A percentile compares a stretch with the other conserved stretches of the same genome.
Evolutionary conservation across 257 asterid genomes (phyloP).

Genomic region (Haberlea rhodopensis): DNA sequence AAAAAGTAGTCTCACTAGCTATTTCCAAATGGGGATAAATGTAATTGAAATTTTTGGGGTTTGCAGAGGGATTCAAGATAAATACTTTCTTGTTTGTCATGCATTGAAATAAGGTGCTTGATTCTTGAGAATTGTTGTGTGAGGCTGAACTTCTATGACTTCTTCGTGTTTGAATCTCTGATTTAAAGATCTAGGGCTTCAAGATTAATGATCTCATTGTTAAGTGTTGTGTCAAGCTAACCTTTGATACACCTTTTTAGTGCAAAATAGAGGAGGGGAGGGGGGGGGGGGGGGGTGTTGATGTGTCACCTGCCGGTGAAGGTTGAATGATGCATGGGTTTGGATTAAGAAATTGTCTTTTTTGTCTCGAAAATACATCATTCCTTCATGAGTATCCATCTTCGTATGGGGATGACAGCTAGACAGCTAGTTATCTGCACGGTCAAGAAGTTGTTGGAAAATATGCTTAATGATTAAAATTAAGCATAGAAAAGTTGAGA

Average conservation of each 20-base stretch:
- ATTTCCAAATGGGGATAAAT: constrained; percentile 4
- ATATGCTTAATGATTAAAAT: no score
- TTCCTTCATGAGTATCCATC: background rate
- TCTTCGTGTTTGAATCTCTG: background rate
- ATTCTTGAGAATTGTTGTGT: background rate
- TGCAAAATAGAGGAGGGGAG: background rate
- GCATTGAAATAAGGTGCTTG: background rate
- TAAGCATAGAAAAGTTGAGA: no score
- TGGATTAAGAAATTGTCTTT: background rate
- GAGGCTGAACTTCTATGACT: background rate
- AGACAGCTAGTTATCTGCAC: no score
- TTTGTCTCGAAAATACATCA: background rate
- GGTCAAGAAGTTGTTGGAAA: no score
- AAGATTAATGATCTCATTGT: constrained; percentile 1
- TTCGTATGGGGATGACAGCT: background rate
- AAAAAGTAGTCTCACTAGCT: background rate
- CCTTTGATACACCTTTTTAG: constrained; percentile 12
- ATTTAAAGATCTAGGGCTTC: background rate
- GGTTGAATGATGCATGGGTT: background rate
- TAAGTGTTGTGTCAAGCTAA: constrained; percentile 17
- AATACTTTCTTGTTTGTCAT: constrained; percentile 4
- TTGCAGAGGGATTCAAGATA: constrained; percentile 13
- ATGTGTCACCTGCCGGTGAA: no score
- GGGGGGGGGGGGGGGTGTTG: background rate
- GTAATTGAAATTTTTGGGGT: constrained; percentile 8